These are phyloP conservation scores for Ehretia macrophylla DNA, from an alignment of 257 asterid species.

Conservation along the genomic window DNA sequence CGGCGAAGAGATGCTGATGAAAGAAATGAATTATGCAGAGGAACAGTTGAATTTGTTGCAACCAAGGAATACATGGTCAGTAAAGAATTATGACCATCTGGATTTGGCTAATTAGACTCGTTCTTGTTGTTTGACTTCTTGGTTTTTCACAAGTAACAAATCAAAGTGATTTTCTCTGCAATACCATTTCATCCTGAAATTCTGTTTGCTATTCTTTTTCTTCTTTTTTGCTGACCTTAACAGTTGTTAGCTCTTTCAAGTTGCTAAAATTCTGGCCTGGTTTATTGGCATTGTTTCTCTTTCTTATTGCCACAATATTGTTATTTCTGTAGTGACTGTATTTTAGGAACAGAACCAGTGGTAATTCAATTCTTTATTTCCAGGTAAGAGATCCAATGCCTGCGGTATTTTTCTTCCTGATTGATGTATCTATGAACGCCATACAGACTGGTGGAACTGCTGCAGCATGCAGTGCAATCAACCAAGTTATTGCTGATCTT, in stretches of 20 bases:
- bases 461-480: constrained; percentile 97
- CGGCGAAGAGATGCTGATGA: constrained; percentile 99
- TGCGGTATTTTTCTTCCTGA: constrained; percentile 89
- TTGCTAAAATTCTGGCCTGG: not conserved
- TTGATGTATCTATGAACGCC: constrained; percentile 94
- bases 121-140: no score
- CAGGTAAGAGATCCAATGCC: constrained; percentile 99
- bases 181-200: no score
- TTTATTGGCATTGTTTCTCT: not conserved
- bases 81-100: not conserved
- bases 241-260: no score
- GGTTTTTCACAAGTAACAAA: no score
- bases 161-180: no score
- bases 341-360: not conserved
- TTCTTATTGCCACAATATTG: not conserved
- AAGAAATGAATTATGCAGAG: constrained; percentile 95
- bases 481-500: constrained; percentile 93
- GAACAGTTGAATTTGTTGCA: constrained; percentile 98
- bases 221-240: no score
- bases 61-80: constrained; percentile 89
- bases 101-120: not conserved
- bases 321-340: not conserved
- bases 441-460: constrained; percentile 99
- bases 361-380: constrained; percentile 12
- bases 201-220: no score